phyloP scores from a whole-genome alignment of 2,329 filamentous ascomycete genomes.

The Ophiostoma tasmaniense region DNA sequence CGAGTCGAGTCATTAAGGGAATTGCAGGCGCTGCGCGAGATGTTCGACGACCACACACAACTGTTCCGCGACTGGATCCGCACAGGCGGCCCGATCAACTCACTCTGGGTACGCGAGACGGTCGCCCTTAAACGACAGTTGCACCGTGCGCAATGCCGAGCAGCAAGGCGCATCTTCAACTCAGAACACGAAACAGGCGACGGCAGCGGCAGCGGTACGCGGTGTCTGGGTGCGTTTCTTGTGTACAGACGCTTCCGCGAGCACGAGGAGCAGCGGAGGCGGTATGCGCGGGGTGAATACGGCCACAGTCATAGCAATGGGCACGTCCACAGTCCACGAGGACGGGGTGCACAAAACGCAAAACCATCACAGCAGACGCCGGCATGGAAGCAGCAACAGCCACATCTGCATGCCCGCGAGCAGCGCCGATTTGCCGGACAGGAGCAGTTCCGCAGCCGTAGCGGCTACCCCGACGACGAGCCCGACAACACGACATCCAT shows the following conservation, averaged over 20 bases:
- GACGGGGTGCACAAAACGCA: conserved; percentile 7
- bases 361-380: conserved; percentile 19
- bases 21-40: conserved; percentile 36
- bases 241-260: conserved; percentile 43
- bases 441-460: conserved; percentile 17
- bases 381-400: conserved; percentile 23
- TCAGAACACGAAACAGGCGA: conserved; percentile 36
- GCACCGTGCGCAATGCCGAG: conserved; percentile 50
- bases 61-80: conserved; percentile 48
- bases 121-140: conserved; percentile 40
- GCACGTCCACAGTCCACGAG: background rate
- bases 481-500: conserved; percentile 10
- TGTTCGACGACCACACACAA: conserved; percentile 40
- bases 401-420: conserved; percentile 18
- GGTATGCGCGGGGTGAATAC: conserved; percentile 1
- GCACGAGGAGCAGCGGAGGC: conserved; percentile 27
- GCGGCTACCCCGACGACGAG: conserved; percentile 8
- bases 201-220: conserved; percentile 27
- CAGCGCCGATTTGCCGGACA: conserved; percentile 9
- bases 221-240: conserved; percentile 50
- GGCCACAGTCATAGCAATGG: conserved; percentile 7
- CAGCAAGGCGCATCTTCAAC: conserved; percentile 47
- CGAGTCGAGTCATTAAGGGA: conserved; percentile 48
- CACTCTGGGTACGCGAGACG: conserved; percentile 48
- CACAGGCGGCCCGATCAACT: conserved; percentile 46